A percentile compares a stretch with the other conserved stretches of the same genome.
Conservation (phyloP, 495 filamentous ascomycete species). For the Filosporella fistucella region DNA sequence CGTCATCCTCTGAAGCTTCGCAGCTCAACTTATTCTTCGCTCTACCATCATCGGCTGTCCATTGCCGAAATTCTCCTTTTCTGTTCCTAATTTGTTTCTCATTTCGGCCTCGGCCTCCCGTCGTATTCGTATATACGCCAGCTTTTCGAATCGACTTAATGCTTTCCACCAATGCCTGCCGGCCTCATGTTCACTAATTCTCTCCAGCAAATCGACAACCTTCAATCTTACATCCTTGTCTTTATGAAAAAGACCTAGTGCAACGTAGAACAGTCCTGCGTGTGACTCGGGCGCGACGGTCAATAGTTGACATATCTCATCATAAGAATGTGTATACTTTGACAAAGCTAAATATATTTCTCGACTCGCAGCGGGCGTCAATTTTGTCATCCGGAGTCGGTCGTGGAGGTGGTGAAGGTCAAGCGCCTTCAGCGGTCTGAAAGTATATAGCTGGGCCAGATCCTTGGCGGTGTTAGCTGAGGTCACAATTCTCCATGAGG, state of each 20-base stretch:
- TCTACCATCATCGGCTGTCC: slow-evolving; percentile 27
- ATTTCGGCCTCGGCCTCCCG: slow-evolving; percentile 53
- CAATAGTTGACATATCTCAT: slow-evolving; percentile 85
- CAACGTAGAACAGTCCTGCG: slow-evolving; percentile 87
- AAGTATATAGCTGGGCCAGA: slow-evolving; percentile 54
- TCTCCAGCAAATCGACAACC: slow-evolving; percentile 74
- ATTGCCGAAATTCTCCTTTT: slow-evolving; percentile 28
- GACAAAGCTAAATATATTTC: slow-evolving; percentile 80
- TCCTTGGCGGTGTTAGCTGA: slow-evolving; percentile 38
- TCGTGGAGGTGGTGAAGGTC: slow-evolving; percentile 92
- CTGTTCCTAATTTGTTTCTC: slow-evolving; percentile 22
- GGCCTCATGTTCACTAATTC: slow-evolving; percentile 80
- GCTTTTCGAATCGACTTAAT: slow-evolving; percentile 81
- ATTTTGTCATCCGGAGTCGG: slow-evolving; percentile 71
- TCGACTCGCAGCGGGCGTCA: slow-evolving; percentile 63
- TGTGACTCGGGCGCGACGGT: slow-evolving; percentile 81
- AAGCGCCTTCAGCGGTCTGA: slow-evolving; percentile 73
- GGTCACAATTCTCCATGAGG: not conserved
- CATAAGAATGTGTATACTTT: slow-evolving; percentile 73
- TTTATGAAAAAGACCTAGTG: slow-evolving; percentile 91
- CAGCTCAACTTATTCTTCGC: slow-evolving; percentile 18
- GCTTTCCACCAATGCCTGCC: slow-evolving; percentile 90
- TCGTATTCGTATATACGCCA: slow-evolving; percentile 67
- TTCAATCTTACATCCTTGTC: slow-evolving; percentile 70
- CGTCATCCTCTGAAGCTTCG: not conserved